A percentile compares a stretch with the other conserved stretches of the same genome.
Conservation (phyloP, 192 early-diverging fungal genomes). For the Backusella westeae region DNA sequence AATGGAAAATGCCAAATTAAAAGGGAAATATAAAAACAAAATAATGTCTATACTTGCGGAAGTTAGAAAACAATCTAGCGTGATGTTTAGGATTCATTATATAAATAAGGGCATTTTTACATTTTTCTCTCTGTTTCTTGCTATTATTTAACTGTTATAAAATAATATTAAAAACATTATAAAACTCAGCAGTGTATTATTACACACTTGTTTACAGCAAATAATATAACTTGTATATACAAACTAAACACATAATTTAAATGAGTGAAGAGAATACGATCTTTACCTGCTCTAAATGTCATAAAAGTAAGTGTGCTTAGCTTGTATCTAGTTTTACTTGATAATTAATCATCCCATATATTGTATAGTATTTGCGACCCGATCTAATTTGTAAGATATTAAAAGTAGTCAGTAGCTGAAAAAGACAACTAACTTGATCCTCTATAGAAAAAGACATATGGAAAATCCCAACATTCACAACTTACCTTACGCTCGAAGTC, state of each 20-base stretch:
- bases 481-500: constrained; percentile 42
- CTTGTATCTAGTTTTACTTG: neutral
- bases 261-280: neutral
- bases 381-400: constrained; percentile 25
- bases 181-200: neutral
- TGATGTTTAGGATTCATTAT: neutral
- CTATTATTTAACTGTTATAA: neutral
- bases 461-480: constrained; percentile 50
- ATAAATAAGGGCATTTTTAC: neutral
- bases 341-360: neutral
- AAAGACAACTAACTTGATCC: neutral
- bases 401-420: neutral
- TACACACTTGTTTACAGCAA: neutral
- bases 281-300: constrained; percentile 20
- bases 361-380: constrained; percentile 24
- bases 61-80: neutral
- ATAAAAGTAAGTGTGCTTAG: constrained; percentile 14
- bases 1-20: neutral
- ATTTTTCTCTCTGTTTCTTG: neutral
- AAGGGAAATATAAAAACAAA: neutral
- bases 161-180: neutral
- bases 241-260: neutral
- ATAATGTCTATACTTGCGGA: neutral
- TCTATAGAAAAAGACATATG: constrained; percentile 36
- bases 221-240: neutral